Percentiles rank a stretch among this genome's conserved stretches.
Evolutionary conservation across 345 rosid genomes (phyloP).

Genomic region (Heritiera littoralis): DNA sequence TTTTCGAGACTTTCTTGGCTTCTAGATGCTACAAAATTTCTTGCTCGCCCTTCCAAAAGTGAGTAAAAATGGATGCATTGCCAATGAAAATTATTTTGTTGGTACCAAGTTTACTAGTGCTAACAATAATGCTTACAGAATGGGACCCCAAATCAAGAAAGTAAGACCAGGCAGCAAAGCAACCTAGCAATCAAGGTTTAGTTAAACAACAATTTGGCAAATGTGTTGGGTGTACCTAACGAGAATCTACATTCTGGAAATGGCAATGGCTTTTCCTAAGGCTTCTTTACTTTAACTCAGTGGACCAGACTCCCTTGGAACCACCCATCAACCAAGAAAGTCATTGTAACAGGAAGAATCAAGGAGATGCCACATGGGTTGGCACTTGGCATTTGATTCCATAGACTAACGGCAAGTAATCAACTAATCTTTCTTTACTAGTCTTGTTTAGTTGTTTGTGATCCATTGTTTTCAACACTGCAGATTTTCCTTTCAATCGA

Average conservation of each 20-base stretch:
- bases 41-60: not conserved
- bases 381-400: constrained; percentile 26
- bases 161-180: not conserved
- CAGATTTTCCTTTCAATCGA: not conserved
- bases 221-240: constrained; percentile 22
- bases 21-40: not conserved
- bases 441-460: not conserved
- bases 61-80: not conserved
- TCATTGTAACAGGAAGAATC: not conserved
- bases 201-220: not conserved
- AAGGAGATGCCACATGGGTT: not conserved
- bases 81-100: no score
- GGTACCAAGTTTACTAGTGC: not conserved
- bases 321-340: constrained; percentile 8
- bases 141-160: not conserved
- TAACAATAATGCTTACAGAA: not conserved
- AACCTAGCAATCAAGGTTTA: not conserved
- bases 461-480: not conserved
- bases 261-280: not conserved
- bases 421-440: not conserved
- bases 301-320: constrained; percentile 9
- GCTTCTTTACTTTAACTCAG: not conserved
- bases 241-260: constrained; percentile 28
- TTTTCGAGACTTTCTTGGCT: no score
- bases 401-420: not conserved